Evolutionary conservation across 1,284 basidiomycete genomes (phyloP), one percentile per base, ranked within the genome.

Genomic region (Cryptococcus floricola): DNA sequence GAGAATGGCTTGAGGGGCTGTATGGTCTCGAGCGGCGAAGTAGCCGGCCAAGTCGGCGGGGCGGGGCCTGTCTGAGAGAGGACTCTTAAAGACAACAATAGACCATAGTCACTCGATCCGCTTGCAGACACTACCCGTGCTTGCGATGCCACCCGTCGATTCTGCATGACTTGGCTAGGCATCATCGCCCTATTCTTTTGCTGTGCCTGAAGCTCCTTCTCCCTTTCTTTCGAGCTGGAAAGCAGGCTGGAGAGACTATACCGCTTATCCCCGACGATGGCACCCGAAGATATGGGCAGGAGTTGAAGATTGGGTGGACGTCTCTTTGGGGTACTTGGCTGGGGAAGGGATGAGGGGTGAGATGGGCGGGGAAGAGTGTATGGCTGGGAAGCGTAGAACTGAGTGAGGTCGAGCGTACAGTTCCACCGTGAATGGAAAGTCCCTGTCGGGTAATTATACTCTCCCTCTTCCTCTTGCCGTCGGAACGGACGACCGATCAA

Each of bases 371-470:
- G 54, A 25, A 23, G 34, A 34, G 18, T 44, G 18, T 18, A 25
- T 38, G 48, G 48, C 27, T 37, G 39, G 1, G 66, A 65, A 8
- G 66, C 65, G 39, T 75, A 71, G 62, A 75, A 75, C 1, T 71
- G 63, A 0, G 87, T 81, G 12, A 94, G 80, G 69, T 93, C 89
- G 31, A 95, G 83, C 1, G 87, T 79, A 60, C 89, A 91, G 64
- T 91, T 93, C 91, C 91, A 94, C 25, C 86, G 80, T 0, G 89
- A 91, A 0, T 85, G 83, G 73, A 93, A 94, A 0, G 83, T 78
- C 7, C 77, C 77, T 0, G 91, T 89, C 0, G 87, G 87, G 62
- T 84, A 88, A 23, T 44, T 38, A n/a, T 44, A 45, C 23, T 31
- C 50, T 5, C 50, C 45, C n/a, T 37, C 51, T 13, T 8, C 3